Conservation (phyloP, 2,329 filamentous ascomycete species). For the Fusarium redolens region DNA sequence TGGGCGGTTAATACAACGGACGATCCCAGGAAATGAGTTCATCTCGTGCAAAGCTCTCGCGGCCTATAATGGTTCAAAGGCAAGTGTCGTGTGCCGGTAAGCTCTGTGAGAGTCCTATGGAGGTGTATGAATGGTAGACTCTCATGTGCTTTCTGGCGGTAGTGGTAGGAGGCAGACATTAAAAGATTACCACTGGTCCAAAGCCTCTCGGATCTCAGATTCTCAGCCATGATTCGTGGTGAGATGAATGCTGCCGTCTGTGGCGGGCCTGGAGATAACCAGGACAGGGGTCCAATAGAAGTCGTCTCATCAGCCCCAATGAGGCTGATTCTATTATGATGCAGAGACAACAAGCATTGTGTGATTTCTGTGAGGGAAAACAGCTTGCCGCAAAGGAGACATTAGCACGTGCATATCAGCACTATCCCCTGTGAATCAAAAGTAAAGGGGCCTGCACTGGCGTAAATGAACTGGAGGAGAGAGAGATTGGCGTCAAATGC, state of each 20-base stretch:
- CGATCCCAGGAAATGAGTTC: constrained; percentile 33
- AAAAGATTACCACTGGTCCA: not conserved
- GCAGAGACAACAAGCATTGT: constrained; percentile 10
- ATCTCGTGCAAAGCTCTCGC: constrained; percentile 21
- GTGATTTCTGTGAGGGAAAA: not conserved
- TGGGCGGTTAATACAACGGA: constrained; percentile 32
- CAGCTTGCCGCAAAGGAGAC: not conserved
- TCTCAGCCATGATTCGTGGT: constrained; percentile 25
- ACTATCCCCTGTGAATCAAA: constrained; percentile 5
- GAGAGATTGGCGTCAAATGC: constrained; percentile 14
- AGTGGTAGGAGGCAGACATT: not conserved
- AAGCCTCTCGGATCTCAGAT: constrained; percentile 14
- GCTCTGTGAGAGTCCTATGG: not conserved
- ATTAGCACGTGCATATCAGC: constrained; percentile 10
- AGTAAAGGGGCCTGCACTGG: constrained; percentile 9
- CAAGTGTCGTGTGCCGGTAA: constrained; percentile 15
- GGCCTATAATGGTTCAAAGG: not conserved
- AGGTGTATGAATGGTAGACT: constrained; percentile 18
- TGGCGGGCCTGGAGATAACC: constrained; percentile 21
- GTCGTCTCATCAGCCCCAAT: constrained; percentile 26
- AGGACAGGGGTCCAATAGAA: constrained; percentile 13
- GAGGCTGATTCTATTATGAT: constrained; percentile 26
- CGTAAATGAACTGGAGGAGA: constrained; percentile 19
- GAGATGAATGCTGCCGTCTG: constrained; percentile 17
- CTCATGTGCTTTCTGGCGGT: constrained; percentile 11